Percentiles rank a stretch among this genome's conserved stretches.
phyloP scores from a whole-genome alignment of 1,284 basidiomycete genomes.

The Tetrapyrgos nigripes region DNA sequence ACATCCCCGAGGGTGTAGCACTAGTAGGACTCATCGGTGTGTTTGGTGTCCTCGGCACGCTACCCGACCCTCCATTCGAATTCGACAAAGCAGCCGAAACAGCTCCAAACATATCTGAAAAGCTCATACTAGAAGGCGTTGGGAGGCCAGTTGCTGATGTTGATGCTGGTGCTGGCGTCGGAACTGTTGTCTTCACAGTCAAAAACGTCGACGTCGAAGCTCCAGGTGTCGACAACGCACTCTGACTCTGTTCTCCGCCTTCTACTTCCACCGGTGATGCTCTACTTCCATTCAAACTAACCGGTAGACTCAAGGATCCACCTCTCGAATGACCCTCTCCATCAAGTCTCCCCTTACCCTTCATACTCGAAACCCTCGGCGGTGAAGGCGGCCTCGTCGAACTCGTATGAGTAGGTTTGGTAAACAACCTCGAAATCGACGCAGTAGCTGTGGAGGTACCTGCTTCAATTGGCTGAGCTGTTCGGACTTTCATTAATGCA shows the following conservation, averaged over 20 bases:
- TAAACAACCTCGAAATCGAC: conserved; percentile 75
- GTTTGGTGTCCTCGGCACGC: conserved; percentile 4
- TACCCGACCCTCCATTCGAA: conserved; percentile 32
- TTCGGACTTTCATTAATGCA: conserved; percentile 12
- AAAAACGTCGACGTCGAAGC: conserved; percentile 1
- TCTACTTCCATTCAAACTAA: not conserved
- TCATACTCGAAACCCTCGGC: conserved; percentile 11
- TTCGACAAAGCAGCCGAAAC: not conserved
- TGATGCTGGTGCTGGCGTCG: not conserved
- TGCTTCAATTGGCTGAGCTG: conserved; percentile 42
- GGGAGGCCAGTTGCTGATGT: not conserved
- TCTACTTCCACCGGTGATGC: not conserved
- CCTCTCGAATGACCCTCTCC: not conserved
- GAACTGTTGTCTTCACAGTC: not conserved
- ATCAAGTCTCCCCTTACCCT: conserved; percentile 6
- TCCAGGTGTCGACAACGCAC: conserved; percentile 3
- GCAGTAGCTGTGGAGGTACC: conserved; percentile 76
- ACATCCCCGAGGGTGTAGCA: conserved; percentile 37
- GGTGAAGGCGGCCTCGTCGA: conserved; percentile 27
- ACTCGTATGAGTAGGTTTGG: conserved; percentile 63
- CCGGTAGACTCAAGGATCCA: not conserved
- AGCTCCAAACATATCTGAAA: not conserved
- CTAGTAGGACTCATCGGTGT: conserved; percentile 15
- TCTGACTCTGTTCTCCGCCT: not conserved
- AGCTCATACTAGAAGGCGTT: conserved; percentile 6